Base-by-base conservation (phyloP, 306 rosid genomes). In the Trichosanthes cucumerina region DNA sequence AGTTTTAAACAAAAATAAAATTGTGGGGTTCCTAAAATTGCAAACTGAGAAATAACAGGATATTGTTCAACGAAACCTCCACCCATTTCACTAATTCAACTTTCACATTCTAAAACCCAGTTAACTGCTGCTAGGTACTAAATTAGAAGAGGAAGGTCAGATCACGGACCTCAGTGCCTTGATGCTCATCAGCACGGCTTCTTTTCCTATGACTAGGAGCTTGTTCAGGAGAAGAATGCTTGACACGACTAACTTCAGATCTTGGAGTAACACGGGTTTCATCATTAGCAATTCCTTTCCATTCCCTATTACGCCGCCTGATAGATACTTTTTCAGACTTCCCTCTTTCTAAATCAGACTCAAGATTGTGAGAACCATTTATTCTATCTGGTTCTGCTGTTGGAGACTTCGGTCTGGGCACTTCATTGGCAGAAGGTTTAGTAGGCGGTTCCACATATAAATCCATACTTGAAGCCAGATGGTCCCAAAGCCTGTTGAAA, bases 401-500 rank as follows among this genome's bases (percentile, higher is more conserved):
- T 66, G 65, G 14, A 16, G 87, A 70, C 79, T 88, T 85, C 68
- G 74, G 78, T 81, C 86, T 86, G 36, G 85, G 82, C 79, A 80
- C 86, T 58, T 88, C 96, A 75, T 81, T 86, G 59, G 79, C 58
- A 66, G 41, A 80, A 80, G 87, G 77, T 73, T 81, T 88, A 77
- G 82, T 68, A 80, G 91, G 82, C 41, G 16, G 60, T 34, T 87
- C 87, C 34, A 86, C 84, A 76, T 96, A 90, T 81, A 74, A 85
- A 81, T 82, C 86, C 66, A 89, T 64, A 86, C 89, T 84, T 80
- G 88, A 75, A 76, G 90, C 91, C 82, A 95, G 78, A 84, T 92
- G 93, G 88, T 91, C 99, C 99, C 99, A 96, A 79, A 96, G 80
- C 99, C 99, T 96, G 86, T 80, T 68, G 78, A 81, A 79, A 76